A percentile compares a stretch with the other conserved stretches of the same genome.
Evolutionary conservation across 495 filamentous ascomycete genomes (phyloP).

Genomic region (Xylaria venustula): DNA sequence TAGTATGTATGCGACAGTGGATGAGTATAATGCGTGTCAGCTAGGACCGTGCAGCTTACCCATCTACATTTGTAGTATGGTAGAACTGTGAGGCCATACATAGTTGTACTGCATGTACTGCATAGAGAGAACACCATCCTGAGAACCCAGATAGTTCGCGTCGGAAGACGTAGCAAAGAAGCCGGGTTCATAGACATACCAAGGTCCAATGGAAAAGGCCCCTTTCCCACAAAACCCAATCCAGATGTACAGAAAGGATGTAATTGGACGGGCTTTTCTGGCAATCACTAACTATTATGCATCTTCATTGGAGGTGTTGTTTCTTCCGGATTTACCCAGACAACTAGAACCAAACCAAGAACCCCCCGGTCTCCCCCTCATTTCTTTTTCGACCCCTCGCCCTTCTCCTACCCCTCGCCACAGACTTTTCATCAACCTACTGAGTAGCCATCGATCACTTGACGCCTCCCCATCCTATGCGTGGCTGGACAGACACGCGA

Average conservation of each 20-base stretch:
- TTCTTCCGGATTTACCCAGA: conserved; percentile 18
- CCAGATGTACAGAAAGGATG: background rate
- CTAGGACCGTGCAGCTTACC: background rate
- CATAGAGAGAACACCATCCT: too few species aligned
- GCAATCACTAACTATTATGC: background rate
- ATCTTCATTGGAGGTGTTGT: conserved; percentile 11
- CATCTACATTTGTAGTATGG: too few species aligned
- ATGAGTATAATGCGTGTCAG: background rate
- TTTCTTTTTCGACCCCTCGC: background rate
- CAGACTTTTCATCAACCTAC: background rate
- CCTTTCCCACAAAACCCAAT: background rate
- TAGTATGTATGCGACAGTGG: background rate
- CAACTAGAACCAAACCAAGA: conserved; percentile 1
- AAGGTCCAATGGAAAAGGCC: background rate
- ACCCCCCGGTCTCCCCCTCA: background rate
- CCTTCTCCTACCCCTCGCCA: background rate
- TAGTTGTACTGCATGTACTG: too few species aligned
- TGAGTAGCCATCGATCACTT: background rate
- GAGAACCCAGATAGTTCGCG: background rate
- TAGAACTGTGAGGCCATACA: background rate
- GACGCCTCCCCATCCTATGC: background rate
- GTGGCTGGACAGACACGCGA: background rate
- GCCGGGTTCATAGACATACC: conserved; percentile 4
- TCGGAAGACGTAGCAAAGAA: background rate
- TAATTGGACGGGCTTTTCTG: background rate